Conservation (phyloP, 805 yeast genomes). For the Starmerella sp. region DNA sequence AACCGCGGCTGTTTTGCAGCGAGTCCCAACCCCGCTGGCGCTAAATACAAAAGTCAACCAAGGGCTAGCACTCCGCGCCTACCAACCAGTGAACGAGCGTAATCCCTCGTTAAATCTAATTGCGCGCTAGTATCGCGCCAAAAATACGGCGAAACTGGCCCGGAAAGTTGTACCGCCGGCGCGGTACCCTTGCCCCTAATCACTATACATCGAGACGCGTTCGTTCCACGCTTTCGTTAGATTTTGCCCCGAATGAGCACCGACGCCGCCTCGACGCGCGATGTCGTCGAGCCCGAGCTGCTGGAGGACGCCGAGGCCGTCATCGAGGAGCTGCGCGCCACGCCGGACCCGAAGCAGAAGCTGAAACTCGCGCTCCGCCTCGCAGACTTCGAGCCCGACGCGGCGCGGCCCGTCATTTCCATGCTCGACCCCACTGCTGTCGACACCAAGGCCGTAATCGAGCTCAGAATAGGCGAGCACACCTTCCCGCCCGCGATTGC, state of each 20-base stretch:
- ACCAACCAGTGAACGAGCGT: too few relatives aligned
- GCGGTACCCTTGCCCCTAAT: background rate
- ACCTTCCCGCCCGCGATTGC: constrained; percentile 68
- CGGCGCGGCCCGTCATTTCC: constrained; percentile 14
- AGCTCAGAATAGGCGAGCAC: constrained; percentile 16
- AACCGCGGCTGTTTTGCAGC: too few relatives aligned
- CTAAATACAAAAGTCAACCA: too few relatives aligned
- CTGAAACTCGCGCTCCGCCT: constrained; percentile 15
- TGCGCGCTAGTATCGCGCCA: too few relatives aligned
- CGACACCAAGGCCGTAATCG: constrained; percentile 21
- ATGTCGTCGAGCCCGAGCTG: background rate
- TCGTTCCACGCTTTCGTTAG: background rate
- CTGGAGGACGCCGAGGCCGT: constrained; percentile 1
- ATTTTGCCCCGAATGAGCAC: background rate
- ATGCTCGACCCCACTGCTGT: constrained; percentile 17
- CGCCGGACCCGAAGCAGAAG: constrained; percentile 9
- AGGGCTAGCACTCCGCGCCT: too few relatives aligned
- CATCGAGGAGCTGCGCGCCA: constrained; percentile 2
- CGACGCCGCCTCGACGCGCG: background rate
- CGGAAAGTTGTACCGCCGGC: too few relatives aligned
- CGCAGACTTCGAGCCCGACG: constrained; percentile 18
- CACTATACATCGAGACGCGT: background rate
- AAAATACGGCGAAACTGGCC: too few relatives aligned
- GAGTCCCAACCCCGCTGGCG: too few relatives aligned
- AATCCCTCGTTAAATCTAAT: too few relatives aligned